Percentiles rank a stretch among this genome's conserved stretches.
Conservation (phyloP, 2,329 filamentous ascomycete genomes). For the Ascosphaera apis region DNA sequence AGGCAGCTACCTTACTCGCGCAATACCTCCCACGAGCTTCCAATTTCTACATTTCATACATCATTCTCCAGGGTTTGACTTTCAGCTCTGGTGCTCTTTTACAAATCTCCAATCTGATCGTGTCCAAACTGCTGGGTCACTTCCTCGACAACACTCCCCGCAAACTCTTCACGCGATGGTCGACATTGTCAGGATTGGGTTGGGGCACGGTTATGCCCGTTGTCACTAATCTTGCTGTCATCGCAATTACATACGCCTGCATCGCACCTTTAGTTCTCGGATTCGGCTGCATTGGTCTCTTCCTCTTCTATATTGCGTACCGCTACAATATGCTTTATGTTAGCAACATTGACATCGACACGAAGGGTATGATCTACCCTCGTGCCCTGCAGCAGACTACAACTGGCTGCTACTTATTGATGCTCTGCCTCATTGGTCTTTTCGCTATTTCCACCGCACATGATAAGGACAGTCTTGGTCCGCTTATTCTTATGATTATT, state of each 20-base stretch:
- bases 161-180: constrained; percentile 58
- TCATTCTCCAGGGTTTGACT: constrained; percentile 72
- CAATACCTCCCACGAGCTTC: constrained; percentile 57
- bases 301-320: constrained; percentile 67
- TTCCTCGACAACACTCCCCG: constrained; percentile 57
- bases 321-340: constrained; percentile 82
- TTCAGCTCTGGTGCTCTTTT: constrained; percentile 53
- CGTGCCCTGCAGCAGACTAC: constrained; percentile 72
- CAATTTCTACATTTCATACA: constrained; percentile 91
- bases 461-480: constrained; percentile 39
- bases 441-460: constrained; percentile 47
- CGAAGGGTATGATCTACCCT: constrained; percentile 68
- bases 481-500: constrained; percentile 51
- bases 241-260: constrained; percentile 64
- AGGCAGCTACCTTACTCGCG: constrained; percentile 42
- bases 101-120: constrained; percentile 47
- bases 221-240: constrained; percentile 59
- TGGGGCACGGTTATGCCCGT: constrained; percentile 71
- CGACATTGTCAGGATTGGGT: constrained; percentile 44
- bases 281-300: constrained; percentile 59
- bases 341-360: constrained; percentile 59
- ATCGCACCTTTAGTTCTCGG: constrained; percentile 69
- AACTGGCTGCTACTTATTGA: constrained; percentile 59
- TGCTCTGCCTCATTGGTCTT: constrained; percentile 64
- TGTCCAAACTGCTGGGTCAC: constrained; percentile 53